These are phyloP conservation scores for Parastagonospora nodorum DNA, from an alignment of 2,329 filamentous ascomycete species.

Conservation along the genomic window DNA sequence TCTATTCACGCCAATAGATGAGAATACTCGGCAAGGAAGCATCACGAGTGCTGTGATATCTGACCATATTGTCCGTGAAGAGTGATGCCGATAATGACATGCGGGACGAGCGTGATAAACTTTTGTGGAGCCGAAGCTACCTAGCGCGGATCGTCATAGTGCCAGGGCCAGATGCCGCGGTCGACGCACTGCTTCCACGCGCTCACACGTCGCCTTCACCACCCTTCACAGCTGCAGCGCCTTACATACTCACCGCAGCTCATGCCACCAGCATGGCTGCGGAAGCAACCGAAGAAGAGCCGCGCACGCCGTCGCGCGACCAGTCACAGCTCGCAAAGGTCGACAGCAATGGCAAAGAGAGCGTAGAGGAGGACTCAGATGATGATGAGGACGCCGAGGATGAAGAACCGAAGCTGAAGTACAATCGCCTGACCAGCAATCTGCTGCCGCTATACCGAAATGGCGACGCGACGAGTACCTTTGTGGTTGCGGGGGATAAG, in stretches of 20 bases:
- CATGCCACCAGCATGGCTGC: slow-evolving; percentile 50
- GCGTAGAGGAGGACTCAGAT: slow-evolving; percentile 33
- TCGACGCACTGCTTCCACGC: too few relatives aligned
- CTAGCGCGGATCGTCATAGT: too few relatives aligned
- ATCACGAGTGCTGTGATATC: slow-evolving; percentile 26
- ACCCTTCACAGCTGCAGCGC: neutral
- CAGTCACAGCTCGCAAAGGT: slow-evolving; percentile 17
- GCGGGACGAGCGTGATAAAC: too few relatives aligned
- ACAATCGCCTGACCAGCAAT: slow-evolving; percentile 81
- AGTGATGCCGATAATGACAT: neutral
- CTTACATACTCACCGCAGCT: slow-evolving; percentile 31
- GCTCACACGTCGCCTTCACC: too few relatives aligned
- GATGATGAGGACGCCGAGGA: slow-evolving; percentile 71
- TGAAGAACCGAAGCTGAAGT: slow-evolving; percentile 93
- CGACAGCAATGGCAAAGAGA: slow-evolving; percentile 28
- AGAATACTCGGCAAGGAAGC: slow-evolving; percentile 17
- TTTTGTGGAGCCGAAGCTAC: too few relatives aligned
- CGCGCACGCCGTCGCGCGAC: slow-evolving; percentile 42
- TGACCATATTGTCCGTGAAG: slow-evolving; percentile 21
- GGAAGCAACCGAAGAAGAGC: slow-evolving; percentile 39
- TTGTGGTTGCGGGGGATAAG: slow-evolving; percentile 91
- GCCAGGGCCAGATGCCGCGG: too few relatives aligned
- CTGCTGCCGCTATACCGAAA: slow-evolving; percentile 85
- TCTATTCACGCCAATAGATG: slow-evolving; percentile 23
- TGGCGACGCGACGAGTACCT: slow-evolving; percentile 91